Evolutionary conservation across 495 filamentous ascomycete species (phyloP).

Genomic region (Rostrohypoxylon terebratum): DNA sequence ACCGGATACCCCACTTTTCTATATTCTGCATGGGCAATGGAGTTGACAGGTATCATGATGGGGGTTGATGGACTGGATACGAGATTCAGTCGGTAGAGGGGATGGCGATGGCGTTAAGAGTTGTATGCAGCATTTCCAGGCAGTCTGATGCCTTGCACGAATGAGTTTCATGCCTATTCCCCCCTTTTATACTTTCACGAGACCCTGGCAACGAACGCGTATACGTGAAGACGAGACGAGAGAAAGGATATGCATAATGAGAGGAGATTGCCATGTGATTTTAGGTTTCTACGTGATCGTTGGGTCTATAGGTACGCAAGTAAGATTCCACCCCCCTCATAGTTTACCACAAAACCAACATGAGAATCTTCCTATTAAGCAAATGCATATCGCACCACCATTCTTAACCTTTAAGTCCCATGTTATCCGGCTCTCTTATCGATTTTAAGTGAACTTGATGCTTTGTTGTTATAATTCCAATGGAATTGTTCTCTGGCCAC

Average conservation of each 20-base stretch:
- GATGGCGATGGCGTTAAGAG: not conserved
- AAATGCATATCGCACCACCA: no score
- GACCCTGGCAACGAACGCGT: not conserved
- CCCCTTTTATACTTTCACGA: not conserved
- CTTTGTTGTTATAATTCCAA: no score
- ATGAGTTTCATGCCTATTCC: not conserved
- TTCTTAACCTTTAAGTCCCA: no score
- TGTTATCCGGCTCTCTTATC: not conserved
- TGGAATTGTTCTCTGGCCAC: no score
- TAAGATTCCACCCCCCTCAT: not conserved
- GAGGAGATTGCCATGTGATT: not conserved
- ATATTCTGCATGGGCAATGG: not conserved
- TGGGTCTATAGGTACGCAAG: not conserved
- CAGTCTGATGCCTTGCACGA: not conserved
- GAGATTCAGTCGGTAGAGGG: not conserved
- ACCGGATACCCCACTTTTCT: slow-evolving; percentile 5
- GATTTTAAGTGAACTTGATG: no score
- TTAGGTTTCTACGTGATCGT: not conserved
- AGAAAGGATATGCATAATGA: not conserved
- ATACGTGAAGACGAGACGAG: not conserved
- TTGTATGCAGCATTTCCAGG: slow-evolving; percentile 6
- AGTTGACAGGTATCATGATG: not conserved
- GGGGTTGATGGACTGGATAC: not conserved
- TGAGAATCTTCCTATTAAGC: no score
- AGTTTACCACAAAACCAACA: not conserved